phyloP scores from a whole-genome alignment of 208 protist genomes.

The Trichomonas vaginalis region DNA sequence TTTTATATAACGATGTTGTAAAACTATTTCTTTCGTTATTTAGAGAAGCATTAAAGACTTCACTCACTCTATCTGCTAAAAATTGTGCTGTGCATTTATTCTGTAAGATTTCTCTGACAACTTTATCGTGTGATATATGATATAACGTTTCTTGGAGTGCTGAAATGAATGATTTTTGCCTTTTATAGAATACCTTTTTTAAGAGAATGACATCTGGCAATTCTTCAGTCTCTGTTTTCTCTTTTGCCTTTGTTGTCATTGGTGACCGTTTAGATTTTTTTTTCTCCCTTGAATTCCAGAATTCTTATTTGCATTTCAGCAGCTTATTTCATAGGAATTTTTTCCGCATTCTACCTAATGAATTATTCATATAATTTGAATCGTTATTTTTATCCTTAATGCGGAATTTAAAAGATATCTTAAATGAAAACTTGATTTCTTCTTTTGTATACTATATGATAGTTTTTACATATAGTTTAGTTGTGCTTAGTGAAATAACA shows the following conservation, averaged over 20 bases:
- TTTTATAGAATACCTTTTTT: neutral
- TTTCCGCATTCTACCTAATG: too few relatives aligned
- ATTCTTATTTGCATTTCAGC: too few relatives aligned
- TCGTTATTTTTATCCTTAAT: too few relatives aligned
- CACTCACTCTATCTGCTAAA: neutral
- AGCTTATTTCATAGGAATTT: too few relatives aligned
- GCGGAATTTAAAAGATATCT: too few relatives aligned
- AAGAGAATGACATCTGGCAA: neutral
- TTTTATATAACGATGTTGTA: neutral
- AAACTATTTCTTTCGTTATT: neutral
- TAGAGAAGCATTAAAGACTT: neutral
- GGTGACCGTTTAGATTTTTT: neutral
- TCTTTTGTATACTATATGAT: too few relatives aligned
- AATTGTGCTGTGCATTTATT: neutral
- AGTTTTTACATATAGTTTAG: too few relatives aligned
- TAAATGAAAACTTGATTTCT: too few relatives aligned
- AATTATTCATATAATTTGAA: too few relatives aligned
- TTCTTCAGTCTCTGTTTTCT: neutral
- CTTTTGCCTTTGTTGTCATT: neutral
- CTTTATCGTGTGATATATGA: neutral
- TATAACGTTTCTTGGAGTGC: neutral
- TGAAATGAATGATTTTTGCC: neutral
- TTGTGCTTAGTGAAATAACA: too few relatives aligned
- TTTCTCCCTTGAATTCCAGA: neutral
- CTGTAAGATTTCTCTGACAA: neutral